Evolutionary conservation across 1,139 yeast species (phyloP).

Genomic region (Yamadazyma blattariae): DNA sequence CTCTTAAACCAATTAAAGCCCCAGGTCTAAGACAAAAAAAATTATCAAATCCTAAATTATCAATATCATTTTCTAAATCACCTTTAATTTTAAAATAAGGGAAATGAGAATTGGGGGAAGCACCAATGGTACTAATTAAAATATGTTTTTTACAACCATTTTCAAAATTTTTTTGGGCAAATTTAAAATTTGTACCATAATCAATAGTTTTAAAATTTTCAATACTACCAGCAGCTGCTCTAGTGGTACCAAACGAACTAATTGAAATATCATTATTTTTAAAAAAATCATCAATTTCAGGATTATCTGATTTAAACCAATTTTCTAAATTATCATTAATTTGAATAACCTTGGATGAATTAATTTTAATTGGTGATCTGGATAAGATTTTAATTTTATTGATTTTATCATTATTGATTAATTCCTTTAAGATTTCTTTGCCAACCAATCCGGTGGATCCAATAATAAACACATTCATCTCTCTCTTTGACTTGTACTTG

Average conservation of each 20-base stretch:
- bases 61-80: conserved; percentile 57
- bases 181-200: conserved; percentile 59
- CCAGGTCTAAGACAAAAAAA: conserved; percentile 76
- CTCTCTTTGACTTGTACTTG: no score
- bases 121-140: conserved; percentile 60
- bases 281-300: no score
- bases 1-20: conserved; percentile 57
- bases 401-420: conserved; percentile 27
- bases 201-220: conserved; percentile 67
- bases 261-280: conserved; percentile 12
- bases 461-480: conserved; percentile 32
- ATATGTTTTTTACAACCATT: conserved; percentile 64
- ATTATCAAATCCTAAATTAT: conserved; percentile 57
- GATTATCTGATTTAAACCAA: conserved; percentile 38
- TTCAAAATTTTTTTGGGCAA: conserved; percentile 69
- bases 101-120: conserved; percentile 50
- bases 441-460: conserved; percentile 71
- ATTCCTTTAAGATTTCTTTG: conserved; percentile 37
- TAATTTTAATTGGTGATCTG: conserved; percentile 32
- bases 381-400: conserved; percentile 42
- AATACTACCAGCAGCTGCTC: conserved; percentile 53
- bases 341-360: conserved; percentile 22
- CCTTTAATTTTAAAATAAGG: conserved; percentile 64
- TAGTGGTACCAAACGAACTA: conserved; percentile 69
- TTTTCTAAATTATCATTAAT: conserved; percentile 31